Conservation (phyloP, 2,329 filamentous ascomycete species). For the Fonsecaea multimorphosa region DNA sequence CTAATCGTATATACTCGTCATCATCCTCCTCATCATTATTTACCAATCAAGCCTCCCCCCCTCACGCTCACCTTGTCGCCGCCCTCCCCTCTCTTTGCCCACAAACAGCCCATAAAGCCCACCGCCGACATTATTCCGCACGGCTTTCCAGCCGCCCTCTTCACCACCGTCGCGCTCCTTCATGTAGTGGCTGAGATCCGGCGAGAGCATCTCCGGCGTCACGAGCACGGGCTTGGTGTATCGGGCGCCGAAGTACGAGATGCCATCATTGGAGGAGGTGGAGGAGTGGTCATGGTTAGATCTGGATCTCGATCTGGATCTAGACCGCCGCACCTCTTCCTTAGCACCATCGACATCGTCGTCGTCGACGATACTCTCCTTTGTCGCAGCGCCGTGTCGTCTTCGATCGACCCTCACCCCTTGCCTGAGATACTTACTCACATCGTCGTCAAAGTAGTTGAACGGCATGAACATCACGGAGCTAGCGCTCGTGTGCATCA, state of each 20-base stretch:
- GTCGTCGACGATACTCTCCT: not conserved
- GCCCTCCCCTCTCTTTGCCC: conserved; percentile 20
- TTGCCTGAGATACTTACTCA: conserved; percentile 18
- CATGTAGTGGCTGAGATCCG: conserved; percentile 33
- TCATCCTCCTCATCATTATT: too few relatives aligned
- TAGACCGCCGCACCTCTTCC: conserved; percentile 22
- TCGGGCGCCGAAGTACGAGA: conserved; percentile 26
- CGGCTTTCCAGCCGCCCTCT: conserved; percentile 22
- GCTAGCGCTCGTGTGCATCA: conserved; percentile 39
- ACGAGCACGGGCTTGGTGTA: conserved; percentile 22
- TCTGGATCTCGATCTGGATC: conserved; percentile 3
- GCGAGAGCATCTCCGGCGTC: conserved; percentile 24
- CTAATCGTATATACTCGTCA: not conserved
- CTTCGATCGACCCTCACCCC: conserved; percentile 30
- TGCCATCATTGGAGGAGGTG: not conserved
- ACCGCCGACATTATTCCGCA: conserved; percentile 28
- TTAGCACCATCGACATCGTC: not conserved
- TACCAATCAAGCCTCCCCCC: conserved; percentile 21
- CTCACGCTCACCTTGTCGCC: not conserved
- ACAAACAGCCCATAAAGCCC: conserved; percentile 31
- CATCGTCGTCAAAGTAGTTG: conserved; percentile 35
- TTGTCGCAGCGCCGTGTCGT: not conserved
- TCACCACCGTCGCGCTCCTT: conserved; percentile 22
- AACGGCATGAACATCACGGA: conserved; percentile 35
- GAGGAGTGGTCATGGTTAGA: too few relatives aligned